A percentile compares a stretch with the other conserved stretches of the same genome.
These are phyloP conservation scores for Euclidium syriacum DNA, from an alignment of 345 rosid genomes.

Conservation along the genomic window DNA sequence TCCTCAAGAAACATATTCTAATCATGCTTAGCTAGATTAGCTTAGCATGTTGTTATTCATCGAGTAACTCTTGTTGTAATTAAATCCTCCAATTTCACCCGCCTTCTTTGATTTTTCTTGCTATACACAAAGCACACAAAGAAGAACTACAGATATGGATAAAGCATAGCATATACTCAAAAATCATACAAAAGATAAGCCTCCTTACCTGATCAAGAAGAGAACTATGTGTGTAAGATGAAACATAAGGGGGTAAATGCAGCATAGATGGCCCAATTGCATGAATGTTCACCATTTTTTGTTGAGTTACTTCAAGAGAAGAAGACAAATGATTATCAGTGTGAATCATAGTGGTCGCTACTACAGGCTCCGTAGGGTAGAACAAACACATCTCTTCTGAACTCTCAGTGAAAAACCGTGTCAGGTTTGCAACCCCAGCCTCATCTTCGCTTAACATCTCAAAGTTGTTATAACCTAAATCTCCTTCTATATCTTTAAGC, in stretches of 20 bases:
- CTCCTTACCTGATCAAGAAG: conserved; percentile 8
- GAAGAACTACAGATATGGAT: neutral
- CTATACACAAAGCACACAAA: neutral
- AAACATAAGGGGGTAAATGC: neutral
- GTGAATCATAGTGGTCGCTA: neutral
- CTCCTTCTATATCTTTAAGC: neutral
- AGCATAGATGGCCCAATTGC: neutral
- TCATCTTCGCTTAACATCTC: neutral
- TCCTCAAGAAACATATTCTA: neutral
- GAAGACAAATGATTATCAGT: neutral
- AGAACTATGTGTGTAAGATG: neutral
- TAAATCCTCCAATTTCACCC: neutral
- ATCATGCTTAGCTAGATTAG: neutral
- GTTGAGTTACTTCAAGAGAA: neutral
- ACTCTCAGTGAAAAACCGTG: neutral
- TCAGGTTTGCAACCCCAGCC: neutral
- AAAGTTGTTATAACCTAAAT: neutral
- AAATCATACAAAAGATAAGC: neutral
- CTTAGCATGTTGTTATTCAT: neutral
- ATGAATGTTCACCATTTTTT: neutral
- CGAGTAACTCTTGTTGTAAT: neutral
- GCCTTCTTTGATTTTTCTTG: neutral
- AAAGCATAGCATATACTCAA: neutral
- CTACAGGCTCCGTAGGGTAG: neutral
- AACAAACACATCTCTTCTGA: neutral